These are phyloP conservation scores for Backusella morwellensis DNA, from an alignment of 192 early-diverging fungal genomes.

Conservation along the genomic window DNA sequence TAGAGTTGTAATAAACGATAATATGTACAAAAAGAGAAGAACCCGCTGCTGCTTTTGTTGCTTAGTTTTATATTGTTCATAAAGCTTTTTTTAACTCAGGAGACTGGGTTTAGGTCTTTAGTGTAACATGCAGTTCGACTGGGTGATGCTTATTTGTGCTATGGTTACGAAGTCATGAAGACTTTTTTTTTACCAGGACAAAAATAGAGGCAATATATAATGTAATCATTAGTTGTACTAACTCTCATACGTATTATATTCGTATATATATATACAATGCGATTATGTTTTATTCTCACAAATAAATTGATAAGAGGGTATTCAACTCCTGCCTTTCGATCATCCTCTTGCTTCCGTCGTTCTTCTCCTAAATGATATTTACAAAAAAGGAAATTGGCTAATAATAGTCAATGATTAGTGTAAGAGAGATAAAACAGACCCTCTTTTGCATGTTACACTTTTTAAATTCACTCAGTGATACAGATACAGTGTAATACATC, in stretches of 20 bases:
- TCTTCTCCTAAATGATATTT: background rate
- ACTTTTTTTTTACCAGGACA: background rate
- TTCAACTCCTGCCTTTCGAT: background rate
- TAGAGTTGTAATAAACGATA: background rate
- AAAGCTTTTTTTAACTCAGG: slow-evolving; percentile 1
- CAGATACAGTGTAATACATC: background rate
- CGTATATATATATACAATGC: background rate
- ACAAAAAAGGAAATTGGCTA: background rate
- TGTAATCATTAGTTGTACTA: background rate
- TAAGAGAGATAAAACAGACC: background rate
- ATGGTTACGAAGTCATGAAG: background rate
- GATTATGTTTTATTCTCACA: background rate
- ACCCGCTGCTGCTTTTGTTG: background rate
- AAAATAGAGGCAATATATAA: background rate
- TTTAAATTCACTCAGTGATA: background rate
- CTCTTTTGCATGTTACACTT: background rate
- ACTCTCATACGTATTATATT: background rate
- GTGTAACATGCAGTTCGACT: background rate
- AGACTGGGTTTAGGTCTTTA: background rate
- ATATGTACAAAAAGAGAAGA: background rate
- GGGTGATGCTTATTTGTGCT: background rate
- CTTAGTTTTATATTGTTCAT: background rate
- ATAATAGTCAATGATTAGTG: background rate
- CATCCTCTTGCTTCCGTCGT: background rate
- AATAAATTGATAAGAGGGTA: background rate